Conservation (phyloP, 257 asterid species). For the Jaltomata sinuosa region DNA sequence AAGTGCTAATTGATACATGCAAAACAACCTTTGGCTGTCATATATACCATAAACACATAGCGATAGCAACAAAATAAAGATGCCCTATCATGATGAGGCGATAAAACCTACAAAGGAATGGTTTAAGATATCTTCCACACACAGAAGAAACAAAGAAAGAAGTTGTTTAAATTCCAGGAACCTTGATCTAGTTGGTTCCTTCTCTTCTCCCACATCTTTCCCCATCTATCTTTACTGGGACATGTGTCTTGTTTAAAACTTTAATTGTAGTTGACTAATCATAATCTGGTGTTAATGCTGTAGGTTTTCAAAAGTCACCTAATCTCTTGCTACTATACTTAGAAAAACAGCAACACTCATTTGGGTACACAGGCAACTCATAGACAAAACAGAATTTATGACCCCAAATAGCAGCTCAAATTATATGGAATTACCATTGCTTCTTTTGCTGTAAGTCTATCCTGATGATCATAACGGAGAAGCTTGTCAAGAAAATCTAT, state of each 20-base stretch:
- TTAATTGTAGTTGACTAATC: neutral
- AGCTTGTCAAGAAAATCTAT: slow-evolving; percentile 39
- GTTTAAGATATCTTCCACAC: neutral
- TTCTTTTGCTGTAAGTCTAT: slow-evolving; percentile 32
- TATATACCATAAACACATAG: neutral
- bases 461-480: slow-evolving; percentile 36
- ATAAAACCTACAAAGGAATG: neutral
- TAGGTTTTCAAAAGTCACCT: neutral
- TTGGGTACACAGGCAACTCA: neutral
- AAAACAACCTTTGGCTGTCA: neutral
- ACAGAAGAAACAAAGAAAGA: neutral
- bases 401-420: neutral
- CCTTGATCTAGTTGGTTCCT: neutral
- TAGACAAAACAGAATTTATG: neutral
- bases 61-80: neutral
- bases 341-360: neutral
- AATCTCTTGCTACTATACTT: neutral
- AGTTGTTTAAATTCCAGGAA: neutral
- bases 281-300: neutral
- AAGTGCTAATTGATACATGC: neutral
- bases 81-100: neutral
- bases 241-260: neutral
- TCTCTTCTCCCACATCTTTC: neutral
- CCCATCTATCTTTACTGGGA: neutral
- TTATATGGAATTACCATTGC: slow-evolving; percentile 22